Evolutionary conservation across 148 eudicot genomes (phyloP), one percentile per base, ranked within the genome.

Genomic region (Rhododendron ferrugineum): DNA sequence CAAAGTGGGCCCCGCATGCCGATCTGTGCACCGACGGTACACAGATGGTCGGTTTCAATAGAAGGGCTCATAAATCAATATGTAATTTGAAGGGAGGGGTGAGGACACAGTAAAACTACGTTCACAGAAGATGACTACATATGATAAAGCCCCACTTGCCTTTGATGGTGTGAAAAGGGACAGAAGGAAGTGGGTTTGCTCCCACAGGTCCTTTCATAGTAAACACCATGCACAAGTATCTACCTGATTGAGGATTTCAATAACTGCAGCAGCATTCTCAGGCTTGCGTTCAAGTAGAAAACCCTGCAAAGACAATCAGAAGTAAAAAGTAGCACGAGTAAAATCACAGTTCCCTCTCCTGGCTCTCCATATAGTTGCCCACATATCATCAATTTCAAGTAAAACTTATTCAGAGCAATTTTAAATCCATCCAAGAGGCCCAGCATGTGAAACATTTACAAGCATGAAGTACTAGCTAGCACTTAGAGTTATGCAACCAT

Each of bases 221-320:
- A 13, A 16, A 44, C n/a, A 47, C 54, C 14, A 20, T 11, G 37
- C 42, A 42, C 30, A 16, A 62, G 2, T 8, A 20, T 40, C 18
- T 83, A 97, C 99, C 99, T 93, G 93, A 91, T 87, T 89, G 62
- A 94, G 86, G 74, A 83, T 88, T 88, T 93, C 92, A 92, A 97
- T 89, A 68, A 93, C 70, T 40, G 93, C 83, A 81, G 98, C 98
- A 88, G 99, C 96, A 84, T 85, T 84, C 74, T 92, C 94, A 50
- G 98, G 99, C 78, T 95, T 95, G 84, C 83, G 87, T 88, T 95
- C 95, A 81, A 97, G 96, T 62, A 97, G 88, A 82, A 92, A 89
- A 79, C 98, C 98, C 99, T 97, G 90, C 82, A 89, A 73, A 60
- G 30, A 83, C 64, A 76, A 82, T 32, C 22, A 72, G 28, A 68